Evolutionary conservation across 2,329 filamentous ascomycete species (phyloP).

Genomic region (Colletotrichum costaricense): DNA sequence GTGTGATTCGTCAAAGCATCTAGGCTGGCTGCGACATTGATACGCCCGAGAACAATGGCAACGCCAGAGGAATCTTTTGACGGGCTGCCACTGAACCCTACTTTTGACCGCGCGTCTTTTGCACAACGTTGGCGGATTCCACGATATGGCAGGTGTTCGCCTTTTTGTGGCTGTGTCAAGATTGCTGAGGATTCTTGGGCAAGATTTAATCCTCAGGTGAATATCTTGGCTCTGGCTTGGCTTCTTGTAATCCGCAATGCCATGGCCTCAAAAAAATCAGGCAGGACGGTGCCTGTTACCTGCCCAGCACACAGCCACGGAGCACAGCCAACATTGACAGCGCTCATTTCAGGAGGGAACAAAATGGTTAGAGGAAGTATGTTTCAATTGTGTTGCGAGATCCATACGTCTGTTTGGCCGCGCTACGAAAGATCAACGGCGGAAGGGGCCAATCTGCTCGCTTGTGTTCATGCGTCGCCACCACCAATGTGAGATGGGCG

Average conservation of each 20-base stretch:
- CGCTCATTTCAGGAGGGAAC: not conserved
- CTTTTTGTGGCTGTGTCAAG: conserved; percentile 5
- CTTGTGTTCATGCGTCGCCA: not conserved
- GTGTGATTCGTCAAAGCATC: conserved; percentile 13
- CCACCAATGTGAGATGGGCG: not conserved
- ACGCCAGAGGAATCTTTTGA: not conserved
- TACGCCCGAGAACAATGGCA: conserved; percentile 2
- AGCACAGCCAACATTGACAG: not conserved
- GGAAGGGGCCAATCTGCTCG: not conserved
- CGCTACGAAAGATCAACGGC: not conserved
- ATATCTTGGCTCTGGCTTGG: conserved; percentile 24
- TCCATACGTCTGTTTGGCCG: not conserved
- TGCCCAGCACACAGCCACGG: conserved; percentile 33
- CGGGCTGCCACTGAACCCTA: not conserved
- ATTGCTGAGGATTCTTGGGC: not conserved
- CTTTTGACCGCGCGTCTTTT: conserved; percentile 9
- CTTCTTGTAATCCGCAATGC: not conserved
- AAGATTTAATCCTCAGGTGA: not conserved
- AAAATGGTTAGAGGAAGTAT: not conserved
- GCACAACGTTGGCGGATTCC: not conserved
- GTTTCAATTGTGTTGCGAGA: not conserved
- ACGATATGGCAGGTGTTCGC: not conserved
- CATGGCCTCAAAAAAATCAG: not conserved
- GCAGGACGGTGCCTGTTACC: not conserved
- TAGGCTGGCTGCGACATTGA: conserved; percentile 20